Evolutionary conservation across 768 basidiomycete species (phyloP), one percentile per base, ranked within the genome.

Genomic region (Cyclocybe cylindracea): DNA sequence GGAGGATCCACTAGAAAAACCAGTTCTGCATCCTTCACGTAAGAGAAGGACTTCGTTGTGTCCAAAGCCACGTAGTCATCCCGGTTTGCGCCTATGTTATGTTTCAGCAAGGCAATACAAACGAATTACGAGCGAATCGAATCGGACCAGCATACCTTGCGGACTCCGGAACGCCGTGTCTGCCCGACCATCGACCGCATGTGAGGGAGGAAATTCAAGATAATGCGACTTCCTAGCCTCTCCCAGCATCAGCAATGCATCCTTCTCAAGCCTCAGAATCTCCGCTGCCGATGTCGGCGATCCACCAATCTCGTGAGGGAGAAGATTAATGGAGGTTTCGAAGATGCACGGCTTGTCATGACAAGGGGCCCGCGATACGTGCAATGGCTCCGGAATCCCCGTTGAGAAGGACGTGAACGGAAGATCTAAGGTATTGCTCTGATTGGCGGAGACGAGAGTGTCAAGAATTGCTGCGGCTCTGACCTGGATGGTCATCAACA

Each of bases 101-200:
- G 35, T 39, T 42, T 32, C 43, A 19, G 32, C 40, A 40, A 31
- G 34, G 39, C 34, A 33, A 16, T 41, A 34, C 34, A 18, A n/a
- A 16, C 16, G 16, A 16, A 16, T 16, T 16, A 16, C 16, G 16
- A 16, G 16, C 3, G n/a, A 54, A 34, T n/a, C 8, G 36, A 44
- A 29, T 48, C 29, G 16, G 47, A 32, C 24, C 14, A 9, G 64
- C 78, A 48, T 57, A 84, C 85, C 60, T 51, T 66, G 55, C 31
- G 69, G 59, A 61, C 82, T 84, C 33, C 70, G 71, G 58, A 87
- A 87, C 1, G 65, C 72, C 32, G 83, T 84, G 7, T 65, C 63
- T 3, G 62, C 55, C n/a, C 70, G 59, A 6, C 78, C 75, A 66
- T 87, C 85, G 4, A 85, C 84, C 3, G 83, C 85, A 60, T 70